Evolutionary conservation across 805 yeast species (phyloP).

Genomic region (Lipomyces kockii): DNA sequence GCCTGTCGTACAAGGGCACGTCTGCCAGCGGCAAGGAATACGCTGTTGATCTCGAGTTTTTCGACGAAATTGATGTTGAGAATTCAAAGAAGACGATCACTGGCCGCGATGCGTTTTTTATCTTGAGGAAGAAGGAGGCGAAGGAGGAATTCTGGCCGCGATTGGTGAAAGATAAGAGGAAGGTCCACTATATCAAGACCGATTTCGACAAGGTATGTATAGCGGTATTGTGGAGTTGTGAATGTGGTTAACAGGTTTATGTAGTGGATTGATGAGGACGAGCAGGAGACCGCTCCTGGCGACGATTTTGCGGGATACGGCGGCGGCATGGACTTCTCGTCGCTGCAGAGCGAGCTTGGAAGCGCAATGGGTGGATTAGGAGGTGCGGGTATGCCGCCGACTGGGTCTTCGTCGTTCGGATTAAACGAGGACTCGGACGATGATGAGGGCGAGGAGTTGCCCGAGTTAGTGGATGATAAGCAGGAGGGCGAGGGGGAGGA

Average conservation of each 20-base stretch:
- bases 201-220: slow-evolving; percentile 70
- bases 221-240: neutral
- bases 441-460: slow-evolving; percentile 18
- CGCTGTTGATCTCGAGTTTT: slow-evolving; percentile 73
- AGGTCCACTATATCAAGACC: slow-evolving; percentile 80
- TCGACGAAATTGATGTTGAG: slow-evolving; percentile 70
- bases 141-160: slow-evolving; percentile 93
- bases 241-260: neutral
- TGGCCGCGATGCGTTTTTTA: slow-evolving; percentile 67
- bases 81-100: slow-evolving; percentile 60
- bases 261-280: slow-evolving; percentile 97
- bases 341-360: slow-evolving; percentile 45
- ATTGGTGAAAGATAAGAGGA: slow-evolving; percentile 82
- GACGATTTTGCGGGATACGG: slow-evolving; percentile 48
- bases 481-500: slow-evolving; percentile 7
- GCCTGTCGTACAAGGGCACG: slow-evolving; percentile 60
- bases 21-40: slow-evolving; percentile 55
- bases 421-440: slow-evolving; percentile 37
- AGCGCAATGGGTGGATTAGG: slow-evolving; percentile 51
- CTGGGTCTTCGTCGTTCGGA: slow-evolving; percentile 21
- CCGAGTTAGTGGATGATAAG: slow-evolving; percentile 17
- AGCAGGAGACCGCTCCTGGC: slow-evolving; percentile 75
- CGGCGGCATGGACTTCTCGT: slow-evolving; percentile 48
- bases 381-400: slow-evolving; percentile 35
- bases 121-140: slow-evolving; percentile 69